Base-by-base conservation (phyloP, 129 eudicot species). In the Logfia minima region DNA sequence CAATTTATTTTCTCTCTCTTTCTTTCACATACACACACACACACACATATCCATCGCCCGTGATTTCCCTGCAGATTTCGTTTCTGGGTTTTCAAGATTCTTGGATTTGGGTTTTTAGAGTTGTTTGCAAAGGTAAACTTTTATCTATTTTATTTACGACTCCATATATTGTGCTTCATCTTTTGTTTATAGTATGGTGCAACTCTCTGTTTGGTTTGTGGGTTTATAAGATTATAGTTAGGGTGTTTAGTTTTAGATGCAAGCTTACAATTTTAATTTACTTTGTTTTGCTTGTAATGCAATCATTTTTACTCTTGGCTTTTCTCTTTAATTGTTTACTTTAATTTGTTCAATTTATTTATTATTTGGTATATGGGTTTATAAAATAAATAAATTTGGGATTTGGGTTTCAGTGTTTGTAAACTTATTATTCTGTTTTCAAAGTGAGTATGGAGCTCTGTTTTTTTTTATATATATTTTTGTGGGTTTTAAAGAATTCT, bases 21-120 rank as follows among this genome's bases (percentile, higher is more conserved):
- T 19, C 26, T 22, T 76, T 76, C 69, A 41, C 75, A 51, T 72
- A 51, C 75, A 59, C 75, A 51, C 75, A 51, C 75, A 59, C 56
- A 31, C 65, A 48, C 48, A 37, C 75, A 21, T 26, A 26, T 26
- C 29, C 29, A 26, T 26, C 2, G 29, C 11, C 28, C 52, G 14
- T 37, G 16, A 11, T 24, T 63, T 75, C 56, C 77, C 60, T 19
- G 68, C 55, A 58, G 28, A 58, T 58, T 58, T 58, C 21, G 22
- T 58, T 19, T 58, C 63, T 58, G 63, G 63, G 63, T 58, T 21
- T 58, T 58, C 63, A 58, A 56, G 63, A 56, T 19, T 56, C 24
- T 56, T n/a, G 23, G 24, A 6, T 56, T 45, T 45, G 51, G 51
- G 8, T 56, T 56, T 56, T 56, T 3, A 18, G 19, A 18, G 24